Evolutionary conservation across 257 asterid species (phyloP), one percentile per base, ranked within the genome.

Genomic region (Euphrasia confusa): DNA sequence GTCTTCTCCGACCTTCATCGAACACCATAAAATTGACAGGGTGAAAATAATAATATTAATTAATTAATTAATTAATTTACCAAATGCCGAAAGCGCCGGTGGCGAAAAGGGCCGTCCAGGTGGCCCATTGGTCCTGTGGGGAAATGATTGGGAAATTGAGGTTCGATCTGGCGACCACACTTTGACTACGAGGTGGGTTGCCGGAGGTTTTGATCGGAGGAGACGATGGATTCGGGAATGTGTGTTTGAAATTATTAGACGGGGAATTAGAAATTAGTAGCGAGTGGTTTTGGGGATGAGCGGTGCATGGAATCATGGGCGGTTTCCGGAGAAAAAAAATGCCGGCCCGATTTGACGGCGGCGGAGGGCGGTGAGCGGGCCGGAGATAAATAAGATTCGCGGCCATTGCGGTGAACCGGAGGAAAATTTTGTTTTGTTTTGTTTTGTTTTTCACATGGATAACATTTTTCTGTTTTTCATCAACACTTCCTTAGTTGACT

Each of bases 61-160:
- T 4, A 5, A 30, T 30, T 4, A 30, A 30, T 30, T 30, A 3
- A 30, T 30, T 26, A 58, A 33, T 49, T 17, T 77, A 90, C 97
- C 98, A 91, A 64, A 91, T 79, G 64, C 98, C 98, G 54, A 91
- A 84, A 55, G 98, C 96, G 13, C 98, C 92, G 21, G 95, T 73
- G 76, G 96, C 87, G 49, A 91, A 84, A 47, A 88, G 98, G 39
- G 88, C 90, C 12, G 98, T 80, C 98, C 96, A 91, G 17, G 85
- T 86, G 74, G 92, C 98, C 98, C 98, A 91, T 15, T 88, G 96
- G 72, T 91, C 98, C 47, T 84, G 90, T 0, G 95, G 87, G 47
- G 96, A 88, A 70, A 91, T 88, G 39, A 91, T 70, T 0, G 98
- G 94, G 63, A 78, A 80, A 64, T 52, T 88, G 66, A 88, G 71